Percentiles rank a stretch among this genome's conserved stretches.
phyloP scores from a whole-genome alignment of 805 yeast species.

The Osmozyma mogii region DNA sequence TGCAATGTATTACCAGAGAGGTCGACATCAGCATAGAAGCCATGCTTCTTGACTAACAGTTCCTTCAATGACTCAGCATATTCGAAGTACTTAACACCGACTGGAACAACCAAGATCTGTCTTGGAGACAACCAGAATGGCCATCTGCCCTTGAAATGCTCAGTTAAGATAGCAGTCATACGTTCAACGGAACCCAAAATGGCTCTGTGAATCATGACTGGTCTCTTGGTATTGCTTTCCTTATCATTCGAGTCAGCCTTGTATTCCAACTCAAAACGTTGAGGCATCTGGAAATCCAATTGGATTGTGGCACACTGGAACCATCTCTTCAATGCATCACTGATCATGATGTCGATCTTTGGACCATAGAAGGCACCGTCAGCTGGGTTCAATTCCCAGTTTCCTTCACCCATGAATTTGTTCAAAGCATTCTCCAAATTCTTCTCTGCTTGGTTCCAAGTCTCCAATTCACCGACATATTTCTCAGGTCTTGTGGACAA shows the following conservation, averaged over 20 bases:
- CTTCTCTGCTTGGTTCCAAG: slow-evolving; percentile 89
- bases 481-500: slow-evolving; percentile 96
- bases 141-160: slow-evolving; percentile 99
- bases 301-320: slow-evolving; percentile 99
- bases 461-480: slow-evolving; percentile 86
- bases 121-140: slow-evolving; percentile 99
- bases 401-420: slow-evolving; percentile 66
- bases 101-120: slow-evolving; percentile 93
- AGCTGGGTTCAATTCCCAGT: slow-evolving; percentile 93
- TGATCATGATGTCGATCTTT: slow-evolving; percentile 92
- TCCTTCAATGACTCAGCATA: slow-evolving; percentile 81
- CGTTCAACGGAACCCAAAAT: slow-evolving; percentile 97
- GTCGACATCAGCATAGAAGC: slow-evolving; percentile 90
- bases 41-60: slow-evolving; percentile 52
- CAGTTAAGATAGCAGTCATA: slow-evolving; percentile 97
- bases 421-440: slow-evolving; percentile 78
- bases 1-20: slow-evolving; percentile 91
- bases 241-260: slow-evolving; percentile 54
- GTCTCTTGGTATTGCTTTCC: slow-evolving; percentile 60
- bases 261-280: slow-evolving; percentile 85
- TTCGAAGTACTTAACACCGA: slow-evolving; percentile 85
- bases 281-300: slow-evolving; percentile 96
- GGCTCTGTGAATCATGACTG: slow-evolving; percentile 99
- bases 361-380: slow-evolving; percentile 97
- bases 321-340: slow-evolving; percentile 94